phyloP scores from a whole-genome alignment of 306 rosid genomes.

The Lotus japonicus region DNA sequence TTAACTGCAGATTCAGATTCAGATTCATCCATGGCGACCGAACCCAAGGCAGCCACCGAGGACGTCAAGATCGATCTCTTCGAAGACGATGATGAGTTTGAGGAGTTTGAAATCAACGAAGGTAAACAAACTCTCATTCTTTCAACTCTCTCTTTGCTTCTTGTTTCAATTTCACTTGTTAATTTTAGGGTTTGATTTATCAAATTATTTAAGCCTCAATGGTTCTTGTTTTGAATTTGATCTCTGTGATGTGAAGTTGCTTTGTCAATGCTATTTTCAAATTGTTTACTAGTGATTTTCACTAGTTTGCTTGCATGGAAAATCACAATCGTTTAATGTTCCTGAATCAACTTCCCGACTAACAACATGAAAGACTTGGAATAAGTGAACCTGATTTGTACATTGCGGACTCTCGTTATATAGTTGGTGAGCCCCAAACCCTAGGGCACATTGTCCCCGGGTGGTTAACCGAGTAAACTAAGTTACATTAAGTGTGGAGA shows the following conservation, averaged over 20 bases:
- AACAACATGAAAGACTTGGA: too few species aligned
- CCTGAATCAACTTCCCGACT: too few species aligned
- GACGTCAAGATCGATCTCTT: constrained; percentile 80
- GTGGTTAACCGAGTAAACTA: too few species aligned
- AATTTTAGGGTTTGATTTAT: not conserved
- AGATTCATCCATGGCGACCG: constrained; percentile 55
- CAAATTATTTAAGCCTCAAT: too few species aligned
- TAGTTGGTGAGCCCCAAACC: too few species aligned
- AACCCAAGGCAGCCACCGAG: constrained; percentile 53
- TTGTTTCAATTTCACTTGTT: not conserved
- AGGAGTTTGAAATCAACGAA: constrained; percentile 74
- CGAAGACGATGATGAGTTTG: constrained; percentile 85
- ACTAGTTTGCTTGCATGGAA: too few species aligned
- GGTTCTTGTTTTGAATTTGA: not conserved
- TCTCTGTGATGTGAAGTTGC: not conserved
- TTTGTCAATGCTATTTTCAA: not conserved
- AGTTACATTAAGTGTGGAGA: too few species aligned
- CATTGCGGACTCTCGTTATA: too few species aligned
- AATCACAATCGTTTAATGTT: too few species aligned
- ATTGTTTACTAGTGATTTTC: too few species aligned
- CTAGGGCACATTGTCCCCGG: too few species aligned
- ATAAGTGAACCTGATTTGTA: too few species aligned
- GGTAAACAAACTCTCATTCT: constrained; percentile 29
- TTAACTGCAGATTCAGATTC: not conserved
- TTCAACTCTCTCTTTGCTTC: not conserved